Evolutionary conservation across 345 rosid species (phyloP), one percentile per base, ranked within the genome.

Genomic region (Gynandropsis gynandra): DNA sequence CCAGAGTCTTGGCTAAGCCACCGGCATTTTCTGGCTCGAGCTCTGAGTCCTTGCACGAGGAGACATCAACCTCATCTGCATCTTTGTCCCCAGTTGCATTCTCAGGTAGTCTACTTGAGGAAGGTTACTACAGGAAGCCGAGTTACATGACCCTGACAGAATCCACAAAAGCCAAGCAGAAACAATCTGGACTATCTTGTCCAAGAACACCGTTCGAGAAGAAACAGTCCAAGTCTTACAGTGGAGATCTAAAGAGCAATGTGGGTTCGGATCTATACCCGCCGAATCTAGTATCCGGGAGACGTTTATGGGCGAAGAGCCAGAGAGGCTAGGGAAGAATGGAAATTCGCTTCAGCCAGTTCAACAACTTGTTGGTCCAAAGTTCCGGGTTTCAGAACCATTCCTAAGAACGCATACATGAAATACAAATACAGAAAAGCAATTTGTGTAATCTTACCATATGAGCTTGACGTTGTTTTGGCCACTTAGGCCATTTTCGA

Each of bases 101-200:
- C 45, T 72, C 79, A 0, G 59, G 74, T 55, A 73, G 75, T 52
- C 66, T 58, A 42, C 64, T 61, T 8, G 81, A 74, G 40, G 88
- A 80, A 20, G 72, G 77, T 24, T 49, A 64, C 9, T 50, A 61
- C 50, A 66, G 61, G 18, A 82, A 85, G 54, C 96, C 95, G 0
- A 70, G 86, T 60, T 92, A 75, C 73, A 82, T 92, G 97, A 80
- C 62, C 50, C 72, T 76, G 18, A 92, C 98, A 0, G 76, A 75
- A 50, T 85, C 88, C 20, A 78, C 64, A 12, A 87, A 80, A 63
- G 93, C 93, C n/a, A 87, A 83, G 76, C 84, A 76, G 41, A 80
- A 75, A 42, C 63, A 67, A 18, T 59, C 62, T 55, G 75, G 69
- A 47, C 54, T 65, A 33, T 47, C 75, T 47, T 57, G 73, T 40